These are phyloP conservation scores for Hypoxylon lienhwacheense DNA, from an alignment of 495 filamentous ascomycete species.

Conservation along the genomic window DNA sequence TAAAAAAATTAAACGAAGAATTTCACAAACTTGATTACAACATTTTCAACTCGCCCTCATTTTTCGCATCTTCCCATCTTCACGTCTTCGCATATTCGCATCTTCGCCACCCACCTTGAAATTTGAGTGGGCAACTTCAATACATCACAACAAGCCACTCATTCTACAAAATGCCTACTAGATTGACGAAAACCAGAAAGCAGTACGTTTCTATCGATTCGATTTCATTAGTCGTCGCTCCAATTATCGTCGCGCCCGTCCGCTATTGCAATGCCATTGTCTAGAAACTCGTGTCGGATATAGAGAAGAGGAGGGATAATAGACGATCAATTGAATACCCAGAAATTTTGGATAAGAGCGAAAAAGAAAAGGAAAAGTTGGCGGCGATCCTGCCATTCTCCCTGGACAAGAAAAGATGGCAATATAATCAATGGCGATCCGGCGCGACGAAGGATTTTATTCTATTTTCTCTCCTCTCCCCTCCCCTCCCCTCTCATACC, in stretches of 20 bases:
- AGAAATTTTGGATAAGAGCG: background rate
- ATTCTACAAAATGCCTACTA: slow-evolving; percentile 72
- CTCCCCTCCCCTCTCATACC: background rate
- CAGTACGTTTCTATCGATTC: slow-evolving; percentile 59
- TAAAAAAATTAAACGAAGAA: slow-evolving; percentile 34
- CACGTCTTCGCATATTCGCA: no score
- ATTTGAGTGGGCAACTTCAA: slow-evolving; percentile 27
- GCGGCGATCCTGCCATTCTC: background rate
- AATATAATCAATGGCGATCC: slow-evolving; percentile 3
- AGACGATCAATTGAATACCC: no score
- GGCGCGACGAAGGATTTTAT: slow-evolving; percentile 22
- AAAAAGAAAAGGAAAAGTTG: background rate
- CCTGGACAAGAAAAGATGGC: background rate
- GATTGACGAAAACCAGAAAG: slow-evolving; percentile 80
- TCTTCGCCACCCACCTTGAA: slow-evolving; percentile 21
- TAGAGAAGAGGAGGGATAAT: slow-evolving; percentile 11
- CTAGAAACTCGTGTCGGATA: slow-evolving; percentile 2
- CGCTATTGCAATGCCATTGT: slow-evolving; percentile 9
- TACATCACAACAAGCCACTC: slow-evolving; percentile 30
- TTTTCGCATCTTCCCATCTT: no score
- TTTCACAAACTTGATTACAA: slow-evolving; percentile 30
- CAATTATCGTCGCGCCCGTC: slow-evolving; percentile 28
- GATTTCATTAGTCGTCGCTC: slow-evolving; percentile 21
- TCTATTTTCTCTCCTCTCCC: background rate
- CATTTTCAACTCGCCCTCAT: slow-evolving; percentile 19